These are phyloP conservation scores for Corymbia calophylla DNA, from an alignment of 441 rosid species.

Conservation along the genomic window DNA sequence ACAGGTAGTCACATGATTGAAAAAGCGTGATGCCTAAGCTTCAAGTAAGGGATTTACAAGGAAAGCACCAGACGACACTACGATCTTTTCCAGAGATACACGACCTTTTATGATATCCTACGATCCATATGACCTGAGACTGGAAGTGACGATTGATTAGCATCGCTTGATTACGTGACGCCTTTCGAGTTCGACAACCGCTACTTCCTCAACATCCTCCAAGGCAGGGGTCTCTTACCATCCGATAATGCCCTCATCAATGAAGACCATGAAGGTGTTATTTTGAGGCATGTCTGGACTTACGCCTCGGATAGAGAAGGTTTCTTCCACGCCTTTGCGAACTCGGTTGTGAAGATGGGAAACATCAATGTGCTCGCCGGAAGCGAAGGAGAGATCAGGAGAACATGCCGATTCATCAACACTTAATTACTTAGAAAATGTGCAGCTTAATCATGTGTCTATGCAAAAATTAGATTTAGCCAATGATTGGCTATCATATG, in stretches of 20 bases:
- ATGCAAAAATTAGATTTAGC: not conserved
- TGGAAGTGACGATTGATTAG: slow-evolving; percentile 33
- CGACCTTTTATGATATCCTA: slow-evolving; percentile 37
- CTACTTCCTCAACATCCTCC: slow-evolving; percentile 44
- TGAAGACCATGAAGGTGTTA: slow-evolving; percentile 47
- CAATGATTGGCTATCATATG: not conserved
- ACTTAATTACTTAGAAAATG: too few relatives aligned
- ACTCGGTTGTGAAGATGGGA: slow-evolving; percentile 69
- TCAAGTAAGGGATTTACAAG: slow-evolving; percentile 49
- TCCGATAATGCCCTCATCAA: slow-evolving; percentile 50
- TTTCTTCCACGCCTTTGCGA: slow-evolving; percentile 41
- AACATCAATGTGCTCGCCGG: slow-evolving; percentile 51
- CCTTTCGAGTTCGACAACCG: slow-evolving; percentile 57
- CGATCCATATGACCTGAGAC: slow-evolving; percentile 50
- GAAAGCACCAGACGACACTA: slow-evolving; percentile 23
- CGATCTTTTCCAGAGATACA: slow-evolving; percentile 47
- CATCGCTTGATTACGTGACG: slow-evolving; percentile 38
- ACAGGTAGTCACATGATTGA: slow-evolving; percentile 72
- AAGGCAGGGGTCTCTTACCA: slow-evolving; percentile 47
- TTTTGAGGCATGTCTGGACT: slow-evolving; percentile 15
- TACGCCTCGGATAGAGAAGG: slow-evolving; percentile 14
- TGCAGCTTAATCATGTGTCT: not conserved
- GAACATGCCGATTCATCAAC: too few relatives aligned
- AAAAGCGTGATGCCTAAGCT: slow-evolving; percentile 65
- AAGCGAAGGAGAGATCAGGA: slow-evolving; percentile 25